A percentile compares a stretch with the other conserved stretches of the same genome.
These are phyloP conservation scores for Phytophthora capsici DNA, from an alignment of 352 stramenopile genomes.

Conservation along the genomic window DNA sequence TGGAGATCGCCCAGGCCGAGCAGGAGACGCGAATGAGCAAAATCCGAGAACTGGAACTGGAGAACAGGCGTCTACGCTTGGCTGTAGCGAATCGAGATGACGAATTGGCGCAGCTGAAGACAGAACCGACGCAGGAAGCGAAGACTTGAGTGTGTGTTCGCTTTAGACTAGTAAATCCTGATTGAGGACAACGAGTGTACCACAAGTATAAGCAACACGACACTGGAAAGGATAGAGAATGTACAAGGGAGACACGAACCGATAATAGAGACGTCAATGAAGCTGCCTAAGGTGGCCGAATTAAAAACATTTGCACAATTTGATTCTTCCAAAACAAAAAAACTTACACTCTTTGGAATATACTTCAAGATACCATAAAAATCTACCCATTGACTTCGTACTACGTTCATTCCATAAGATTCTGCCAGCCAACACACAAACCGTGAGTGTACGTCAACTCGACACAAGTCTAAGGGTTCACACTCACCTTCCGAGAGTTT, in stretches of 20 bases:
- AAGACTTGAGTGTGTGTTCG: too few relatives aligned
- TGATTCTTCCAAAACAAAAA: too few relatives aligned
- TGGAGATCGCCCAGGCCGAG: constrained; percentile 77
- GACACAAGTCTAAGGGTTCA: too few relatives aligned
- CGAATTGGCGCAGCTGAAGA: constrained; percentile 42
- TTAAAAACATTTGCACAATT: neutral
- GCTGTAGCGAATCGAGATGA: constrained; percentile 50
- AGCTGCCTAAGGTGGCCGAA: neutral
- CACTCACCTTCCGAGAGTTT: too few relatives aligned
- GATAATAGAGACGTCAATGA: constrained; percentile 23
- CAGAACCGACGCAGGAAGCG: neutral
- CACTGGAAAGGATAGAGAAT: constrained; percentile 24
- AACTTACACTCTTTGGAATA: too few relatives aligned
- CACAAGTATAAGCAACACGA: constrained; percentile 11
- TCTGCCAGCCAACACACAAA: too few relatives aligned
- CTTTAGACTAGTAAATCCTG: constrained; percentile 17
- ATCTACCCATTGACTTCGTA: too few relatives aligned
- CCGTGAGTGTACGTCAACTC: too few relatives aligned
- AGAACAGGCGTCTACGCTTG: constrained; percentile 63
- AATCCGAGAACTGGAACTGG: constrained; percentile 71
- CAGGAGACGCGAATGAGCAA: constrained; percentile 79
- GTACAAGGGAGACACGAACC: constrained; percentile 23
- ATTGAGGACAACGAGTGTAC: constrained; percentile 11
- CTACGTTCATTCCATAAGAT: too few relatives aligned
- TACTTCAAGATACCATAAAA: too few relatives aligned